Conservation (phyloP, 2,329 filamentous ascomycete genomes). For the Bipolaris zeicola region DNA sequence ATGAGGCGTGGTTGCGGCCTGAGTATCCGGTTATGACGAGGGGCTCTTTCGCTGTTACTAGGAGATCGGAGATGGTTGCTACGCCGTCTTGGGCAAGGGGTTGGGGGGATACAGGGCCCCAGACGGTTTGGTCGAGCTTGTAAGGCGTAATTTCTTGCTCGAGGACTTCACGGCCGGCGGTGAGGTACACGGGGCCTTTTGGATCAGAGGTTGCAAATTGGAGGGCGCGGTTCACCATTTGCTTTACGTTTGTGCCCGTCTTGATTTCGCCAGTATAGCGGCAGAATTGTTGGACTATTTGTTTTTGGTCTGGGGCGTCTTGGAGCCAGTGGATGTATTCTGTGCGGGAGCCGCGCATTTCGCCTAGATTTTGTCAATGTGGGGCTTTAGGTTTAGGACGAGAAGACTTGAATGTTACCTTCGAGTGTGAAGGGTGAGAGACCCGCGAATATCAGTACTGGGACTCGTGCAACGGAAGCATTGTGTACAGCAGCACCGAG, state of each 20-base stretch:
- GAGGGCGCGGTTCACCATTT: slow-evolving; percentile 83
- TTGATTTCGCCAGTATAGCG: slow-evolving; percentile 83
- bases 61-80: slow-evolving; percentile 64
- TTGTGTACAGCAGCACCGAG: slow-evolving; percentile 81
- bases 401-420: slow-evolving; percentile 40
- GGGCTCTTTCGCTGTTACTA: slow-evolving; percentile 68
- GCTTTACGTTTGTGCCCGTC: slow-evolving; percentile 79
- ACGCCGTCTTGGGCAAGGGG: slow-evolving; percentile 59
- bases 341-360: slow-evolving; percentile 72
- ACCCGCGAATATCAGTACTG: slow-evolving; percentile 78
- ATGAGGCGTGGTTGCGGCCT: slow-evolving; percentile 71
- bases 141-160: slow-evolving; percentile 72
- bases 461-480: slow-evolving; percentile 73
- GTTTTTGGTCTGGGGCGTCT: slow-evolving; percentile 80
- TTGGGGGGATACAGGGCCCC: slow-evolving; percentile 74
- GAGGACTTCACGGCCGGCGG: slow-evolving; percentile 80
- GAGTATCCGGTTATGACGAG: slow-evolving; percentile 74
- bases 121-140: slow-evolving; percentile 67
- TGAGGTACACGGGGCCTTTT: slow-evolving; percentile 79
- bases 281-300: slow-evolving; percentile 83
- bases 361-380: slow-evolving; percentile 49
- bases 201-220: slow-evolving; percentile 81
- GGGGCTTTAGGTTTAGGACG: not conserved
- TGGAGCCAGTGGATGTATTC: slow-evolving; percentile 90
- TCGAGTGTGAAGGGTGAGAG: slow-evolving; percentile 77